Base-by-base conservation (phyloP, 495 filamentous ascomycete genomes). In the Aspergillus ellipticus region DNA sequence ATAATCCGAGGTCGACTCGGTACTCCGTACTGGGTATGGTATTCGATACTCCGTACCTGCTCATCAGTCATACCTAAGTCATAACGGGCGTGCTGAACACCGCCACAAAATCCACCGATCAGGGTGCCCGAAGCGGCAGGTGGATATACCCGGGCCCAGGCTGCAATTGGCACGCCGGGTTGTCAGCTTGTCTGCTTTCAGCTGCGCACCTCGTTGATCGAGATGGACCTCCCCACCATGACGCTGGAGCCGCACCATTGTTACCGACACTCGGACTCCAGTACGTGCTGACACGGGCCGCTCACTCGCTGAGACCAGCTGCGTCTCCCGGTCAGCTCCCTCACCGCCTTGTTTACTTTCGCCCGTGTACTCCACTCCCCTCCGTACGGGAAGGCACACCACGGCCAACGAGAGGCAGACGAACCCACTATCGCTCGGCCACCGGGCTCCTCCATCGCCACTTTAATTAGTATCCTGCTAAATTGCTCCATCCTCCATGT, bases 401-500 rank as follows among this genome's bases (percentile, higher is more conserved):
- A n/a, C n/a, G n/a, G n/a, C n/a, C n/a, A 7, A 28, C 24, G 13
- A 39, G 13, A 39, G 4, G 5, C 10, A 39, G 35, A 39, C n/a
- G 35, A 39, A 33, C 31, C 31, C 31, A 33, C 31, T 33, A 33
- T 33, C 35, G 11, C 35, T 39, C 35, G n/a, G 35, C 35, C 11
- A 13, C 10, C 13, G 35, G 35, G n/a, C 35, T 48, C 42, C 42
- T 51, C 22, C 29, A 53, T 57, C 42, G 55, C 49, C 49, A 56
- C 53, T 57, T 47, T 54, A 51, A 57, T 57, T 46, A 48, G 24
- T 22, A 45, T n/a, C n/a, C n/a, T n/a, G 17, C 13, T 24, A 22
- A 20, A 17, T 13, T 39, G 35, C 35, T 39, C 35, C 35, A 39
- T 39, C 35, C 35, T 39, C 35, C 35, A 48, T 28, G 28, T 37